Conservation (phyloP, 2,329 filamentous ascomycete genomes). For the Botrytis hyacinthi region DNA sequence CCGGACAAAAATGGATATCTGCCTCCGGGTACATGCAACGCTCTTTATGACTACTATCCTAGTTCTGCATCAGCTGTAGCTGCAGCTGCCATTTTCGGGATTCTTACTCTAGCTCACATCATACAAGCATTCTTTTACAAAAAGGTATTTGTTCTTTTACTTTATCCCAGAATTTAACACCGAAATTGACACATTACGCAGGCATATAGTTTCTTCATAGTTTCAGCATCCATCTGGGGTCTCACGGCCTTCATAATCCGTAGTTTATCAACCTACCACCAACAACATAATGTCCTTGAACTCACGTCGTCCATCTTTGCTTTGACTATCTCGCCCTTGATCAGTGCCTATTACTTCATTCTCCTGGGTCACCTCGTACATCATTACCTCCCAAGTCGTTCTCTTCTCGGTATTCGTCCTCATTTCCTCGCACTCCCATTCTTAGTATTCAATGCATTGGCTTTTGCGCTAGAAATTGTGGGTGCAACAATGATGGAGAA, state of each 20-base stretch:
- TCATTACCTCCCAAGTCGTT: constrained; percentile 38
- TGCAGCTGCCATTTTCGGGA: constrained; percentile 41
- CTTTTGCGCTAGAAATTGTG: not conserved
- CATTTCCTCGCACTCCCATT: not conserved
- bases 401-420: not conserved
- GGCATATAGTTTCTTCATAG: constrained; percentile 20
- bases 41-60: constrained; percentile 42
- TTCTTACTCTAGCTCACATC: constrained; percentile 38
- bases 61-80: constrained; percentile 41
- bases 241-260: constrained; percentile 43
- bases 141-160: constrained; percentile 31
- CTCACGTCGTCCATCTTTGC: constrained; percentile 44
- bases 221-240: constrained; percentile 47
- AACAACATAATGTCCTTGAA: constrained; percentile 38
- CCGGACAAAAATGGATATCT: constrained; percentile 27
- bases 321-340: constrained; percentile 39
- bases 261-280: constrained; percentile 41
- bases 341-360: constrained; percentile 40
- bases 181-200: not conserved
- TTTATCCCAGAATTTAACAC: not conserved
- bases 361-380: constrained; percentile 38
- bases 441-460: not conserved
- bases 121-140: constrained; percentile 40
- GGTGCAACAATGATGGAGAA: not conserved
- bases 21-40: constrained; percentile 40